These are phyloP conservation scores for Phanerodontia chrysosporium DNA, from an alignment of 768 basidiomycete genomes.

Conservation along the genomic window DNA sequence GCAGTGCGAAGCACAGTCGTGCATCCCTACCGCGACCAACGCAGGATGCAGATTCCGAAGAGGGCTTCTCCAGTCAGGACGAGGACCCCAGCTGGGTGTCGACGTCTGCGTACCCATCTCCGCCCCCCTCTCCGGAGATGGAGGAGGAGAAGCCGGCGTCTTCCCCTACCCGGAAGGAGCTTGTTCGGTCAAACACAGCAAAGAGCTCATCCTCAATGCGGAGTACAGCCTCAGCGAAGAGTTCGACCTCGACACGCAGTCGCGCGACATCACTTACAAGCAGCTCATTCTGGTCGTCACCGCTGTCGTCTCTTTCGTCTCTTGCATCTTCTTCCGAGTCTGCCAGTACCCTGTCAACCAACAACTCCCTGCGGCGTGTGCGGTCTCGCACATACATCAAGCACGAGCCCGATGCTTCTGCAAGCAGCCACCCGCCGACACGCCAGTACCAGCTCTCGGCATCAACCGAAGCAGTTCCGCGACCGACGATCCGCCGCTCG, in stretches of 20 bases:
- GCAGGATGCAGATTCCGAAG: slow-evolving; percentile 30
- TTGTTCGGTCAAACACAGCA: slow-evolving; percentile 11
- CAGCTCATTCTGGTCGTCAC: slow-evolving; percentile 2
- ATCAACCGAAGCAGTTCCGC: slow-evolving; percentile 35
- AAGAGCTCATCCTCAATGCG: neutral
- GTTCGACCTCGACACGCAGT: neutral
- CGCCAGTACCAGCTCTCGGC: slow-evolving; percentile 20
- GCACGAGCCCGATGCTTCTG: slow-evolving; percentile 6
- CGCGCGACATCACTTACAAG: slow-evolving; percentile 6
- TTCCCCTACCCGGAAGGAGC: neutral
- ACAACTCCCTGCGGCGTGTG: slow-evolving; percentile 4
- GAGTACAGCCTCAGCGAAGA: neutral
- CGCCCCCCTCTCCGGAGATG: slow-evolving; percentile 20
- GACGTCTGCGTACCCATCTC: slow-evolving; percentile 24
- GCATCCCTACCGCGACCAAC: neutral
- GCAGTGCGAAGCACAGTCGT: neutral
- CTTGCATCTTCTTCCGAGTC: neutral
- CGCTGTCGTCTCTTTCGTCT: neutral
- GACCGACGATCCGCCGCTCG: slow-evolving; percentile 44
- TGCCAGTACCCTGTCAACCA: neutral
- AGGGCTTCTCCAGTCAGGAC: slow-evolving; percentile 15
- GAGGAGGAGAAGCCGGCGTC: slow-evolving; percentile 15
- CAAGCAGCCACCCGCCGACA: slow-evolving; percentile 2
- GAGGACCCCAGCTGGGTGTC: slow-evolving; percentile 51
- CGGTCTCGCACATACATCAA: slow-evolving; percentile 6